Base-by-base conservation (phyloP, 176 grass and related monocot genomes). In the Carex littledalei region DNA sequence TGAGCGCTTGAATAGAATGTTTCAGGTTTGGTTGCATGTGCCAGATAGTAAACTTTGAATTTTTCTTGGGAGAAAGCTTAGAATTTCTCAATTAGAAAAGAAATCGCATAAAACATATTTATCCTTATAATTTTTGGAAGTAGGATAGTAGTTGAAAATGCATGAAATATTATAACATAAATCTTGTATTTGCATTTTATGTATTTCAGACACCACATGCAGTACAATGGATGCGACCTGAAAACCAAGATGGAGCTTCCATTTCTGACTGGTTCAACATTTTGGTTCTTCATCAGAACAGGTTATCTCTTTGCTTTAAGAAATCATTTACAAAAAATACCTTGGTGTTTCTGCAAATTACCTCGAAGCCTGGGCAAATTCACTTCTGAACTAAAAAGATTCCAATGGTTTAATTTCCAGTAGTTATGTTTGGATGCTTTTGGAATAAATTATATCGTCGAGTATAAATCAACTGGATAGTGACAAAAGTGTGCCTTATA, bases 271-370 rank as follows among this genome's bases (percentile, higher is more conserved):
- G 91, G 95, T 94, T 94, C 83, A 92, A 94, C 34, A 94, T 98
- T 74, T 87, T 94, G 49, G 87, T 94, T 89, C 83, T 98, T 83
- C 93, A 98, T 72, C 93, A 95, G 61, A 98, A 98, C 16, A 93
- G 91, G 93, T 92, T 34, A 16, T 49, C 50, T 59, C 49, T 49
- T 70, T 50, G 7, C 4, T 54, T 68, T 60, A 60, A 6, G 20
- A 12, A 83, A n/a, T 5, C 31, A 24, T 54, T 67, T 73, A 34
- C 14, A 35, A 77, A 76, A 62, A 47, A 31, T 29, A 34, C 66
- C 62, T 29, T 41, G 5, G 65, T 39, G 61, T 37, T 16, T 67
- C 58, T 49, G 47, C 18, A 6, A 61, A 65, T 67, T 70, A 26
- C 1, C 34, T 12, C 20, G 1, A 55, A 77, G 15, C 73, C 12